Percentiles rank a stretch among this genome's conserved stretches.
Conservation (phyloP, 2,329 filamentous ascomycete species). For the Aaosphaeria arxii region DNA sequence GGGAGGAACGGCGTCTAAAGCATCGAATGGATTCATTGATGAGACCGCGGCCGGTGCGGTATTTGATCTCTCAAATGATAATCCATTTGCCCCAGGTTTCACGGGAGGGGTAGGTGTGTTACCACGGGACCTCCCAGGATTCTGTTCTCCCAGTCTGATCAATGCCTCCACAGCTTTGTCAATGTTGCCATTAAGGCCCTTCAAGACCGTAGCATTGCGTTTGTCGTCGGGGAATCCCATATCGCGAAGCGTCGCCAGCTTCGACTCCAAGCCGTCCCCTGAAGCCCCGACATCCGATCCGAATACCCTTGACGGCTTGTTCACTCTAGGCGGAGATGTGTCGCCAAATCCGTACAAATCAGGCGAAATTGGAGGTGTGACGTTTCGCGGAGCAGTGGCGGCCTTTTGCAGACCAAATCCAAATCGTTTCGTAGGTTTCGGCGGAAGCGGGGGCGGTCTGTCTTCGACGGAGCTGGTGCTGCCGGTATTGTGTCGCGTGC, state of each 20-base stretch:
- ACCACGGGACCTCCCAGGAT: constrained; percentile 40
- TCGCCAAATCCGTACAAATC: constrained; percentile 27
- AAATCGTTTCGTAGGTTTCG: constrained; percentile 60
- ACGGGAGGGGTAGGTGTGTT: constrained; percentile 46
- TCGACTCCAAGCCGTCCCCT: constrained; percentile 65
- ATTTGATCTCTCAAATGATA: constrained; percentile 41
- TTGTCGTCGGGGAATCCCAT: constrained; percentile 90
- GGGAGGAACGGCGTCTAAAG: constrained; percentile 33
- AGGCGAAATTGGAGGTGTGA: constrained; percentile 38
- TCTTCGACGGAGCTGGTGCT: constrained; percentile 54
- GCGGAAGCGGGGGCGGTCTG: constrained; percentile 56
- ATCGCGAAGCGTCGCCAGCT: constrained; percentile 73
- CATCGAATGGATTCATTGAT: constrained; percentile 45
- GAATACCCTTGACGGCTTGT: constrained; percentile 65
- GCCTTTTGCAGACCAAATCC: constrained; percentile 67
- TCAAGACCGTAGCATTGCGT: constrained; percentile 76
- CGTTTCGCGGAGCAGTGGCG: constrained; percentile 65
- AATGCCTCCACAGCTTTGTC: constrained; percentile 84
- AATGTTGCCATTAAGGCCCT: constrained; percentile 78
- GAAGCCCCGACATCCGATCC: constrained; percentile 61
- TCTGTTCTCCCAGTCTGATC: constrained; percentile 71
- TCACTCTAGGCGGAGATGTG: constrained; percentile 44
- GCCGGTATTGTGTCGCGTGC: constrained; percentile 54
- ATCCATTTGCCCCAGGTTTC: constrained; percentile 48
- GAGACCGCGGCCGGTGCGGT: constrained; percentile 20